These are phyloP conservation scores for Chaetomium strumarium DNA, from an alignment of 2,329 filamentous ascomycete genomes.

Conservation along the genomic window DNA sequence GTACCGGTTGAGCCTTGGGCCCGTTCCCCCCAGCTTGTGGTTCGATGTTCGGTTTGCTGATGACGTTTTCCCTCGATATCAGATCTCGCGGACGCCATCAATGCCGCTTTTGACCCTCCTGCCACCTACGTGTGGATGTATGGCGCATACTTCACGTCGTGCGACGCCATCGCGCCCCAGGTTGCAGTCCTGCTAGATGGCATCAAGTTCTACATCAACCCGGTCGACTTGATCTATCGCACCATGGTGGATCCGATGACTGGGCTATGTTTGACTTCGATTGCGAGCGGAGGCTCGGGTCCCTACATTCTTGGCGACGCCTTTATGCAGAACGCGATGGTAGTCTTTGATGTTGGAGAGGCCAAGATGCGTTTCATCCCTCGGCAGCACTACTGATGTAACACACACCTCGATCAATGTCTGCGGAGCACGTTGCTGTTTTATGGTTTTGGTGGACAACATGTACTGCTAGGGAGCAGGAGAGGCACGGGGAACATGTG, in stretches of 20 bases:
- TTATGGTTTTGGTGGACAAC: background rate
- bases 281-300: conserved; percentile 39
- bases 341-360: conserved; percentile 33
- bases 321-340: conserved; percentile 47
- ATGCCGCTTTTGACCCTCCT: conserved; percentile 40
- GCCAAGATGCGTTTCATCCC: conserved; percentile 27
- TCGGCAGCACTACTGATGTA: conserved; percentile 21
- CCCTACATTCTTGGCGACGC: conserved; percentile 46
- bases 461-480: too few relatives aligned
- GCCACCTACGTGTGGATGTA: conserved; percentile 43
- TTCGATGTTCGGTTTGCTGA: background rate
- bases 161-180: conserved; percentile 40
- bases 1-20: conserved; percentile 16
- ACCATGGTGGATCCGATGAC: conserved; percentile 39
- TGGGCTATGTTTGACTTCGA: conserved; percentile 43
- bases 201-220: conserved; percentile 42
- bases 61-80: background rate
- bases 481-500: too few relatives aligned
- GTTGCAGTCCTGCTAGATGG: conserved; percentile 42
- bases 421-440: background rate
- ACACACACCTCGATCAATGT: background rate
- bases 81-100: conserved; percentile 39
- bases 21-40: background rate
- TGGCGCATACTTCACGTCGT: conserved; percentile 44
- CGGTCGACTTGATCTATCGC: conserved; percentile 42